Evolutionary conservation across 1,284 basidiomycete species (phyloP).

Genomic region (Coniferiporia weirii): DNA sequence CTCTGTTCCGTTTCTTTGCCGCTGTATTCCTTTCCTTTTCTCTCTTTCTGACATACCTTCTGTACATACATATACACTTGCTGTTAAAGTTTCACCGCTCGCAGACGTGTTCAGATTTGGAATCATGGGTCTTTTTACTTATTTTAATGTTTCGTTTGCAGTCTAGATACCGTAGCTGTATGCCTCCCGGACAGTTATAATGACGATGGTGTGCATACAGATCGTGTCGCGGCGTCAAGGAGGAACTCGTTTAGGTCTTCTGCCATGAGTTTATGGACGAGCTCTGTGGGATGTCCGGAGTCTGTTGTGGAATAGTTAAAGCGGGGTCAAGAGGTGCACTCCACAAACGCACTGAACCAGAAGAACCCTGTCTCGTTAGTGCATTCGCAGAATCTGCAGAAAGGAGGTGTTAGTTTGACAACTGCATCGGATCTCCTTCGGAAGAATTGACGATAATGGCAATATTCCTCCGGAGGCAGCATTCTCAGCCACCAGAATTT

Average conservation of each 20-base stretch:
- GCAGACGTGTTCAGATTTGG: background rate
- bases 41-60: background rate
- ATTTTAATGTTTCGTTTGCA: background rate
- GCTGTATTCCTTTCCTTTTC: background rate
- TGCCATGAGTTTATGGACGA: constrained; percentile 43
- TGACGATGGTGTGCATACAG: background rate
- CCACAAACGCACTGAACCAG: constrained; percentile 44
- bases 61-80: background rate
- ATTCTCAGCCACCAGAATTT: too few relatives aligned
- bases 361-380: constrained; percentile 39
- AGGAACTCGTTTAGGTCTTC: constrained; percentile 38
- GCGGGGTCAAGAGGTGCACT: background rate
- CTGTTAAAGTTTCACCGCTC: background rate
- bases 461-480: background rate
- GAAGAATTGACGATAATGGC: background rate
- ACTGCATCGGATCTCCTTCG: background rate
- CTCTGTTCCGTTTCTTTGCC: background rate
- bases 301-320: constrained; percentile 27
- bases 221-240: background rate
- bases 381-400: constrained; percentile 46
- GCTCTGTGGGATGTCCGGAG: constrained; percentile 45
- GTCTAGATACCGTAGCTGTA: too few relatives aligned
- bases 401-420: background rate
- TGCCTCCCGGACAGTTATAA: too few relatives aligned
- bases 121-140: background rate